Percentiles rank a stretch among this genome's conserved stretches.
These are phyloP conservation scores for Hypsizygus marmoreus DNA, from an alignment of 768 basidiomycete species.

Conservation along the genomic window DNA sequence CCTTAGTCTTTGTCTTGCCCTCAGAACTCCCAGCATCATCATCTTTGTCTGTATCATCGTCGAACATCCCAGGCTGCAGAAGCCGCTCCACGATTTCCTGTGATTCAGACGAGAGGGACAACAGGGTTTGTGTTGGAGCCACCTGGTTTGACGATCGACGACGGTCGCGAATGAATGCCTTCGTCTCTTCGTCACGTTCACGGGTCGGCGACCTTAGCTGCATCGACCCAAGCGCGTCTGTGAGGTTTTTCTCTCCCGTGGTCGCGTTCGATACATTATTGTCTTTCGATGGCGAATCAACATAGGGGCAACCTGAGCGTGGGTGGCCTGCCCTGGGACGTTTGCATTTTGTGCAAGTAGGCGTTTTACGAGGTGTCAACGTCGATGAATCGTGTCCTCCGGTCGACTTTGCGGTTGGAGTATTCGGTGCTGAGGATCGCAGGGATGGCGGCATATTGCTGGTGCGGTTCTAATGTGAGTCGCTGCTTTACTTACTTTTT, in stretches of 20 bases:
- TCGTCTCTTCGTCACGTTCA: constrained; percentile 34
- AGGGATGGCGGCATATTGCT: constrained; percentile 21
- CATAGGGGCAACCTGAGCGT: constrained; percentile 59
- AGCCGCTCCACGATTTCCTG: constrained; percentile 49
- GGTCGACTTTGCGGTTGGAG: constrained; percentile 14
- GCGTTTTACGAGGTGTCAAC: constrained; percentile 50
- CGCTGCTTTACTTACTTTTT: constrained; percentile 3
- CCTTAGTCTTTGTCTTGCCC: constrained; percentile 26
- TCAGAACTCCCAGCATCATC: constrained; percentile 25
- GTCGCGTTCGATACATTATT: constrained; percentile 3
- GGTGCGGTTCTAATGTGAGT: neutral
- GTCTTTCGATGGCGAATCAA: constrained; percentile 27
- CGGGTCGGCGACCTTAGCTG: constrained; percentile 32
- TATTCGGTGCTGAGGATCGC: constrained; percentile 20
- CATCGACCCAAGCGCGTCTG: constrained; percentile 49
- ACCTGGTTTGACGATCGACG: constrained; percentile 30
- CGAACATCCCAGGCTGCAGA: constrained; percentile 44
- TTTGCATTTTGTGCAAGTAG: constrained; percentile 56
- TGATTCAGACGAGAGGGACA: constrained; percentile 51
- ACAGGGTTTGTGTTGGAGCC: constrained; percentile 42
- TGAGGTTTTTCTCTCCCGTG: constrained; percentile 32
- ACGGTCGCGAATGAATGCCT: constrained; percentile 31
- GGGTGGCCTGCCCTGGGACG: constrained; percentile 61
- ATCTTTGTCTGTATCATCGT: constrained; percentile 30
- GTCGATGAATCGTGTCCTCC: constrained; percentile 9